These are phyloP conservation scores for Circinella umbellata DNA, from an alignment of 371 early-diverging fungal species.

Conservation along the genomic window DNA sequence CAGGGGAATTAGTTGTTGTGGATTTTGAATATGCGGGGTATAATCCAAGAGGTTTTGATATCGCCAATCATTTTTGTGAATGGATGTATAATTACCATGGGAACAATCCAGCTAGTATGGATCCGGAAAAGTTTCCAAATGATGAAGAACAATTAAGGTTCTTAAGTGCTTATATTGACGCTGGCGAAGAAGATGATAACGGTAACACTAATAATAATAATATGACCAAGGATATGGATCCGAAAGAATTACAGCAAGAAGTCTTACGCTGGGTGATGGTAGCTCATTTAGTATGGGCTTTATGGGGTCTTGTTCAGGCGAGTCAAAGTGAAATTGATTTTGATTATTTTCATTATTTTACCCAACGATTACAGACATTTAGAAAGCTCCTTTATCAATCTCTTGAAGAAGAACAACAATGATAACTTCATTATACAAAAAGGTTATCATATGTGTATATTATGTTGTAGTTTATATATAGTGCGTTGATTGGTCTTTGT, in stretches of 20 bases:
- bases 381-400: constrained; percentile 1
- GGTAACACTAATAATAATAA: too few relatives aligned
- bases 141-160: constrained; percentile 61
- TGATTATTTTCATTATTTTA: constrained; percentile 75
- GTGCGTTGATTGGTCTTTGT: too few relatives aligned
- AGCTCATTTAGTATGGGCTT: constrained; percentile 79
- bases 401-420: not conserved
- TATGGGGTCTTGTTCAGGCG: constrained; percentile 87
- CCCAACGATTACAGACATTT: constrained; percentile 63
- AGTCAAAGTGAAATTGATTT: constrained; percentile 82
- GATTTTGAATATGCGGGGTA: constrained; percentile 92
- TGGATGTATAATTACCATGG: constrained; percentile 87
- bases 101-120: constrained; percentile 53
- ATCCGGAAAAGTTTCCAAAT: constrained; percentile 60
- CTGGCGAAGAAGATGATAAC: constrained; percentile 10
- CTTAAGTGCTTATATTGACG: constrained; percentile 67
- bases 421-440: not conserved
- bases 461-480: too few relatives aligned
- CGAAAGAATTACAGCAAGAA: constrained; percentile 37
- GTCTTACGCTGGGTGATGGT: constrained; percentile 60
- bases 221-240: constrained; percentile 1
- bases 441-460: not conserved
- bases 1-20: constrained; percentile 69
- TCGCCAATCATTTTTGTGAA: constrained; percentile 91
- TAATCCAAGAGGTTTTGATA: constrained; percentile 82